Percentiles rank a stretch among this genome's conserved stretches.
Evolutionary conservation across 78 protist genomes (phyloP).

Genomic region (Cyanophora paradoxa): DNA sequence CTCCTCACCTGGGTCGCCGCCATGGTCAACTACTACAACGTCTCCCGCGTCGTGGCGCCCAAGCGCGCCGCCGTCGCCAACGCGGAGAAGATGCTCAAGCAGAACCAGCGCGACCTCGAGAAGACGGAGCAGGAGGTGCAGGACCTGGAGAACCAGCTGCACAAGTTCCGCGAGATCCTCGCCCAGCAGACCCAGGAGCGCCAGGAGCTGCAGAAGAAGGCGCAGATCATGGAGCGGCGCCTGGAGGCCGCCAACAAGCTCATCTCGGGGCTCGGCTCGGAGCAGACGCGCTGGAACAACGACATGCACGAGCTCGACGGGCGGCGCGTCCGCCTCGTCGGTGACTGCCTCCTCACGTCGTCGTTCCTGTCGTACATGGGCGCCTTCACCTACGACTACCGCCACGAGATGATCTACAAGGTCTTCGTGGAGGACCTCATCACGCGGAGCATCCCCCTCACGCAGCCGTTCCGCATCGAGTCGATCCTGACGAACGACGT

Average conservation of each 20-base stretch:
- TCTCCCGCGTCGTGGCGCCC: constrained; percentile 57
- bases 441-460: constrained; percentile 42
- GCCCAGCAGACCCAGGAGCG: constrained; percentile 38
- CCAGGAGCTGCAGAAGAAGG: constrained; percentile 23
- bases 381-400: constrained; percentile 36
- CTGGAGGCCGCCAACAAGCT: constrained; percentile 66
- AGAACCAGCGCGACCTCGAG: constrained; percentile 12
- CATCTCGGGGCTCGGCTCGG: constrained; percentile 64
- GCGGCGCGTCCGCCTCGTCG: constrained; percentile 36
- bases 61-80: constrained; percentile 33
- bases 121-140: constrained; percentile 3
- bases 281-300: constrained; percentile 63
- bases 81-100: constrained; percentile 18
- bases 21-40: constrained; percentile 55
- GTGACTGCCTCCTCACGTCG: constrained; percentile 61
- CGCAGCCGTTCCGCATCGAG: constrained; percentile 33
- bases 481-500: constrained; percentile 63
- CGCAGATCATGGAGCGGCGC: constrained; percentile 51
- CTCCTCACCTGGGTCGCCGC: constrained; percentile 67
- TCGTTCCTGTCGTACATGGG: constrained; percentile 71
- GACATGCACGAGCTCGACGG: constrained; percentile 33
- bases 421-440: constrained; percentile 38
- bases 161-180: constrained; percentile 4
- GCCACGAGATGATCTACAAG: constrained; percentile 6
- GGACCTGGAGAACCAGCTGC: constrained; percentile 15